Evolutionary conservation across 2,329 filamentous ascomycete species (phyloP).

Genomic region (Fusarium sublunatum): DNA sequence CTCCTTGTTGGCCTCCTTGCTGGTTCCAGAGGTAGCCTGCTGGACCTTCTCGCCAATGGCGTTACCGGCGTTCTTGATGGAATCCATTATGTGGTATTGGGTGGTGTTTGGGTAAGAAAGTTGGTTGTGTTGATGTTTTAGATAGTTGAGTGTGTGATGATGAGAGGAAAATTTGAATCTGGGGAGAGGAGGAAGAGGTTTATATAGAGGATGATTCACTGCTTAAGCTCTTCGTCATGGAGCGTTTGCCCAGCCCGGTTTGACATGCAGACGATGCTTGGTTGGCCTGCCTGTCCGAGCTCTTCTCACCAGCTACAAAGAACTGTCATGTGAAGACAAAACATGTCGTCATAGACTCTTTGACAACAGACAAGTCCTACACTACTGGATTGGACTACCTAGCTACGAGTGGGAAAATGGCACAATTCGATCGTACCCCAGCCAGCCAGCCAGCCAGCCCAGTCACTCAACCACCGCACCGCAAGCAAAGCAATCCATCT

Average conservation of each 20-base stretch:
- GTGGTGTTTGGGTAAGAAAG: slow-evolving; percentile 18
- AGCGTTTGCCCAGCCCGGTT: slow-evolving; percentile 15
- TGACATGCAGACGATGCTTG: slow-evolving; percentile 9
- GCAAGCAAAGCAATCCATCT: slow-evolving; percentile 6
- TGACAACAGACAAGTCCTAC: slow-evolving; percentile 15
- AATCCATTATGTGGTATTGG: slow-evolving; percentile 58
- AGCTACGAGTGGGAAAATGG: slow-evolving; percentile 1
- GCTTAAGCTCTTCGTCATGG: slow-evolving; percentile 18
- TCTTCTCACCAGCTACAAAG: slow-evolving; percentile 6
- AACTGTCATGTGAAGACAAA: slow-evolving; percentile 35
- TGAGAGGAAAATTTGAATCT: background rate
- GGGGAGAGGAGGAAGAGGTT: slow-evolving; percentile 15
- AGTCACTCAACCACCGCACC: slow-evolving; percentile 8
- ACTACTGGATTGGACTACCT: background rate
- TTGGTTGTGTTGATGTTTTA: slow-evolving; percentile 14
- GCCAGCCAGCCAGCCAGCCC: slow-evolving; percentile 7
- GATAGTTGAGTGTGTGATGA: slow-evolving; percentile 22
- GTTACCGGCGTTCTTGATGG: slow-evolving; percentile 71
- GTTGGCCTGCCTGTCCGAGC: slow-evolving; percentile 5
- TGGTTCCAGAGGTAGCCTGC: slow-evolving; percentile 64
- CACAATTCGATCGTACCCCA: slow-evolving; percentile 8
- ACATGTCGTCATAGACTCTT: slow-evolving; percentile 41
- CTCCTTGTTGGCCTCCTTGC: slow-evolving; percentile 77
- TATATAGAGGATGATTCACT: slow-evolving; percentile 36
- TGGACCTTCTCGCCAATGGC: slow-evolving; percentile 72